These are phyloP conservation scores for Hypholoma sublateritium DNA, from an alignment of 768 basidiomycete genomes.

Conservation along the genomic window DNA sequence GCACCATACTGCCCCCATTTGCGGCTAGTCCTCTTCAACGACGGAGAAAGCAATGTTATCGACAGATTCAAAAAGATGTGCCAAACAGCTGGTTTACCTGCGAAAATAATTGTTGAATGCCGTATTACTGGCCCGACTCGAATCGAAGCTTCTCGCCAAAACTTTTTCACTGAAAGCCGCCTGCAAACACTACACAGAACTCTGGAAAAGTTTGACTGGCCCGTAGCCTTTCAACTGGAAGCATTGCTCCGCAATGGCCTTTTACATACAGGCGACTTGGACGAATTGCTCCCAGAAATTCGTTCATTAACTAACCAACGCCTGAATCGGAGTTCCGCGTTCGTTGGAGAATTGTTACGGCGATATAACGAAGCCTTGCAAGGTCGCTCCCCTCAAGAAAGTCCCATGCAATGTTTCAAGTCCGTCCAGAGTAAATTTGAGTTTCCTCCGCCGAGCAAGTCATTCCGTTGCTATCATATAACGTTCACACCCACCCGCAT, in stretches of 20 bases:
- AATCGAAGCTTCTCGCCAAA: constrained; percentile 49
- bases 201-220: constrained; percentile 55
- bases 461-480: constrained; percentile 71
- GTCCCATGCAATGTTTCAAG: constrained; percentile 44
- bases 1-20: constrained; percentile 75
- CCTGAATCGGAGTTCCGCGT: constrained; percentile 23
- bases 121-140: constrained; percentile 22
- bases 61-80: constrained; percentile 56
- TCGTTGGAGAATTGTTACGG: constrained; percentile 51
- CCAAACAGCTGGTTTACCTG: constrained; percentile 40
- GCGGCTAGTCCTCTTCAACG: constrained; percentile 56
- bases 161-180: constrained; percentile 50
- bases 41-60: constrained; percentile 43
- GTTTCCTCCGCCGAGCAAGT: constrained; percentile 27
- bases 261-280: constrained; percentile 60
- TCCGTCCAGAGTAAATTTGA: constrained; percentile 31
- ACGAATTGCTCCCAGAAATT: constrained; percentile 44
- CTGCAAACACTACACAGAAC: constrained; percentile 45
- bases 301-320: constrained; percentile 32
- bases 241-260: constrained; percentile 61
- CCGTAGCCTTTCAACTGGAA: constrained; percentile 77
- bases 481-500: constrained; percentile 76
- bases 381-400: constrained; percentile 36
- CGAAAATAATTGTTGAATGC: constrained; percentile 31
- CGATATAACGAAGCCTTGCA: constrained; percentile 51